phyloP scores from a whole-genome alignment of 1,284 basidiomycete species.

The Taiwanofungus camphoratus region DNA sequence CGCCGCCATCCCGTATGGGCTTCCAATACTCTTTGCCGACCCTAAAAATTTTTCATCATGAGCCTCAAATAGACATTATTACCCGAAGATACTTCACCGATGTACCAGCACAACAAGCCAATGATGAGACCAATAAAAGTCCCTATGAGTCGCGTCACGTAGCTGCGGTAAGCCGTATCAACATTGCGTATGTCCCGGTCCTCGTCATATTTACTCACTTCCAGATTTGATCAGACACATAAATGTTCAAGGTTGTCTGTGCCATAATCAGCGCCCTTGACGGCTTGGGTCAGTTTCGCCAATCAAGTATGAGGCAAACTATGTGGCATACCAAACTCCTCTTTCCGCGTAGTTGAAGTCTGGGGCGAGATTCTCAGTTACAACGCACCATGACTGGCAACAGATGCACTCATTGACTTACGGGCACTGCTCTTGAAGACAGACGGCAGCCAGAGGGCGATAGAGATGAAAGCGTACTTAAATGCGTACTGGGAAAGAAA shows the following conservation, averaged over 20 bases:
- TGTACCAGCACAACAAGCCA: constrained; percentile 56
- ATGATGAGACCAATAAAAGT: constrained; percentile 31
- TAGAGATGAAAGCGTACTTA: constrained; percentile 48
- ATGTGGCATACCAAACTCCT: constrained; percentile 33
- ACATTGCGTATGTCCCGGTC: background rate
- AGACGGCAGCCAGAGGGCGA: constrained; percentile 52
- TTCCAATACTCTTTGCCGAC: constrained; percentile 45
- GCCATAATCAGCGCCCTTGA: constrained; percentile 62
- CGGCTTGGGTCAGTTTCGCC: background rate
- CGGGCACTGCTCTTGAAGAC: constrained; percentile 40
- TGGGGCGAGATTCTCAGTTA: constrained; percentile 12
- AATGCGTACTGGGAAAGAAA: constrained; percentile 40
- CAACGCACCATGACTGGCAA: background rate
- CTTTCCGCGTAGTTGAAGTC: constrained; percentile 40
- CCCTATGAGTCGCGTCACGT: constrained; percentile 43
- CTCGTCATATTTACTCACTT: constrained; percentile 31
- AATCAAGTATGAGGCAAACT: background rate
- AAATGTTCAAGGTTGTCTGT: constrained; percentile 58
- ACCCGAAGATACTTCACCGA: constrained; percentile 30
- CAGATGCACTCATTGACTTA: constrained; percentile 23
- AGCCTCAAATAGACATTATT: background rate
- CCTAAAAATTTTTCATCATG: constrained; percentile 26
- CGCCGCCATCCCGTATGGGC: constrained; percentile 53
- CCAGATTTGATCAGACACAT: constrained; percentile 56
- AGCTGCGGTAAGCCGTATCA: constrained; percentile 21